These are phyloP conservation scores for Forsythia viridissima DNA, from an alignment of 257 asterid species.

Conservation along the genomic window DNA sequence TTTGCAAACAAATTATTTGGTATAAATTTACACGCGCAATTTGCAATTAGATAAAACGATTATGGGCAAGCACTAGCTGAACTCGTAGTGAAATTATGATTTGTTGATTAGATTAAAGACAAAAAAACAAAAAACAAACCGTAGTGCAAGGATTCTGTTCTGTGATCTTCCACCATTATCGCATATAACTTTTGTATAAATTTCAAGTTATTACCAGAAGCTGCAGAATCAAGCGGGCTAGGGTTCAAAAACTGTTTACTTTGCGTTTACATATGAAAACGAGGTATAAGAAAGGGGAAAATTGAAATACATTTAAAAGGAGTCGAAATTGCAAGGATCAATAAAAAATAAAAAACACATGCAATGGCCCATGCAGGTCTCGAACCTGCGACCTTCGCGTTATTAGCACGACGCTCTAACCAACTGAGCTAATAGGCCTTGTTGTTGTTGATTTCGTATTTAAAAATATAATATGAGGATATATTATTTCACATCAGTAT, in stretches of 20 bases:
- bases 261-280: background rate
- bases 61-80: too few relatives aligned
- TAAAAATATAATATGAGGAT: too few relatives aligned
- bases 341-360: background rate
- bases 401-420: slow-evolving; percentile 42
- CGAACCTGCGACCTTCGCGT: slow-evolving; percentile 38
- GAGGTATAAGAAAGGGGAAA: background rate
- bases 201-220: background rate
- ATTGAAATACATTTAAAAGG: background rate
- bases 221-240: background rate
- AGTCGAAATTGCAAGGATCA: background rate
- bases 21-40: background rate
- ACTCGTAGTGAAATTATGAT: background rate
- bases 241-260: background rate
- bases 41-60: too few relatives aligned
- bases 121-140: too few relatives aligned
- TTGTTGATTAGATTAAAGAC: background rate
- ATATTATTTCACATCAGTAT: too few relatives aligned
- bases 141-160: background rate
- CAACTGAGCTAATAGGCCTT: slow-evolving; percentile 35
- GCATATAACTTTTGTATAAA: background rate
- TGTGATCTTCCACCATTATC: background rate
- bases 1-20: background rate
- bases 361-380: slow-evolving; percentile 33
- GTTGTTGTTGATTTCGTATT: background rate